Evolutionary conservation across 1,284 basidiomycete genomes (phyloP).

Genomic region (Anthracocystis panici-leucophaei): DNA sequence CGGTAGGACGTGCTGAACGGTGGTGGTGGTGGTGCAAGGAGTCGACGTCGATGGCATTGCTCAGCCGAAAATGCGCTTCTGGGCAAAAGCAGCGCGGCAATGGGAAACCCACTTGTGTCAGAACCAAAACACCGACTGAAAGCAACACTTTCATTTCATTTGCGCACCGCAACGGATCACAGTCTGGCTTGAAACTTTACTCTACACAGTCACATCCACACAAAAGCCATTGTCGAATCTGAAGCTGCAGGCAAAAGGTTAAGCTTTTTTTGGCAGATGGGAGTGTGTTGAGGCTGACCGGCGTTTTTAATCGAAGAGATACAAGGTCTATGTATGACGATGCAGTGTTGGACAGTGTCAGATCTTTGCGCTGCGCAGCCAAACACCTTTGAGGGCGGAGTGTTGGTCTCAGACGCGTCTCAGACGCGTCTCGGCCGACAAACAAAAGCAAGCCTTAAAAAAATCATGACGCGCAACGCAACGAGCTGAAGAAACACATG

Average conservation of each 20-base stretch:
- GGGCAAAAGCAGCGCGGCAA: background rate
- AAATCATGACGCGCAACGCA: conserved; percentile 13
- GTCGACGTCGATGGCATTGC: background rate
- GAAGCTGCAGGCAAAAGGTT: background rate
- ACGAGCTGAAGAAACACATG: no score
- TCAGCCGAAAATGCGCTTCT: background rate
- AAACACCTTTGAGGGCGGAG: background rate
- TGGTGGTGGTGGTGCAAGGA: background rate
- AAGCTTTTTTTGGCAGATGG: background rate
- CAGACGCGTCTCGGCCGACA: conserved; percentile 21
- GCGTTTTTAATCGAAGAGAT: no score
- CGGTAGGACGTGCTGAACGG: background rate
- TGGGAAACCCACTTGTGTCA: background rate
- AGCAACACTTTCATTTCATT: conserved; percentile 24
- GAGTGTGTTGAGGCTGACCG: no score
- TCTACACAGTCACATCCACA: conserved; percentile 9
- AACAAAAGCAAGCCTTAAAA: background rate
- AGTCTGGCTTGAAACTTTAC: background rate
- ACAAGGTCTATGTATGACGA: conserved; percentile 12
- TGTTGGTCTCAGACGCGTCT: conserved; percentile 16
- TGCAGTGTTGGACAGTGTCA: conserved; percentile 7
- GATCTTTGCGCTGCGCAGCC: background rate
- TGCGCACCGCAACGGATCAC: conserved; percentile 9
- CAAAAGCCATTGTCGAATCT: background rate
- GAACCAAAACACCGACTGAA: background rate